Percentiles rank a stretch among this genome's conserved stretches.
Evolutionary conservation across 495 filamentous ascomycete genomes (phyloP).

Genomic region (Penicillium cosmopolitanum): DNA sequence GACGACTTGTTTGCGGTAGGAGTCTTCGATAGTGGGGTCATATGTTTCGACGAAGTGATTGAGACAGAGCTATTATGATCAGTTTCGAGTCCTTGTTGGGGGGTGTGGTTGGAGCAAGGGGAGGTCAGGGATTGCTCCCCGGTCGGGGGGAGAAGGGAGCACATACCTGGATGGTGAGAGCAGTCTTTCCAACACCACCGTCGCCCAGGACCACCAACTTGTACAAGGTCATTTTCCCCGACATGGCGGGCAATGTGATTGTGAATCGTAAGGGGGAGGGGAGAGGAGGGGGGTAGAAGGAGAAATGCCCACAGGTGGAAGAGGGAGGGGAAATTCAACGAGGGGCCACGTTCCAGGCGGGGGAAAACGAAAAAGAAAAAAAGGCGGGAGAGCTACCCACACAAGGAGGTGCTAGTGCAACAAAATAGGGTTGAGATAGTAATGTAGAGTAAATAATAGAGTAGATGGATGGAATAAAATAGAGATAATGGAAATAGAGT

Average conservation of each 20-base stretch:
- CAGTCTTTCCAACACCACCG: slow-evolving; percentile 94
- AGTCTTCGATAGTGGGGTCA: slow-evolving; percentile 96
- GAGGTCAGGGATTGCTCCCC: neutral
- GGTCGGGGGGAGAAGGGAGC: slow-evolving; percentile 12
- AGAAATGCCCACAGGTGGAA: slow-evolving; percentile 1
- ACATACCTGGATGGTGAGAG: slow-evolving; percentile 93
- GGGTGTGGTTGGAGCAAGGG: neutral
- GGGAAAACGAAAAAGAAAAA: slow-evolving; percentile 8
- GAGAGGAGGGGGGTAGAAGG: slow-evolving; percentile 5
- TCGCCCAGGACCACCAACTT: slow-evolving; percentile 98
- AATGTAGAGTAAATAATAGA: too few relatives aligned
- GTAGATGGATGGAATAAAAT: neutral
- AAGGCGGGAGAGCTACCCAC: neutral
- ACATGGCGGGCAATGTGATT: slow-evolving; percentile 48
- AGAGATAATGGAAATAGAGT: neutral
- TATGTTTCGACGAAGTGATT: slow-evolving; percentile 88
- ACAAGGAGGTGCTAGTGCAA: too few relatives aligned
- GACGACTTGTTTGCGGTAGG: slow-evolving; percentile 97
- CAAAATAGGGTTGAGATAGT: too few relatives aligned
- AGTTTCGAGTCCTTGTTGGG: neutral
- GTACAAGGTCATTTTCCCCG: slow-evolving; percentile 93
- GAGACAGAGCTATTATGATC: slow-evolving; percentile 62
- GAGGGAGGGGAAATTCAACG: slow-evolving; percentile 8
- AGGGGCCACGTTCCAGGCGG: slow-evolving; percentile 7
- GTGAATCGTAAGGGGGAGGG: neutral